A percentile compares a stretch with the other conserved stretches of the same genome.
These are phyloP conservation scores for Phialocephala sp. DNA, from an alignment of 2,329 filamentous ascomycete genomes.

Conservation along the genomic window DNA sequence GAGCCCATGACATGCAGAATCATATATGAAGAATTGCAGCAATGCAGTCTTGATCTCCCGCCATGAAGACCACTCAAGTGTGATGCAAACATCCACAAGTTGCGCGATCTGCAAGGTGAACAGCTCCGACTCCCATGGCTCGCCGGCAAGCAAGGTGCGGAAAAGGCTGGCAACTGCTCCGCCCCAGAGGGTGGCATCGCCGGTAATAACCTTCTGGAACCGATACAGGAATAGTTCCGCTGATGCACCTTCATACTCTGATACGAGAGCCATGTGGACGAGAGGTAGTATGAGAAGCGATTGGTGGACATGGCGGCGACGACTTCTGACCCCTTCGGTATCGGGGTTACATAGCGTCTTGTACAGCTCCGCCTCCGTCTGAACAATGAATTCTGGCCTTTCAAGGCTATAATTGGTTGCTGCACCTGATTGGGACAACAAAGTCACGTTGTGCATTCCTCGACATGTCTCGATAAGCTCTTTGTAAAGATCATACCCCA, in stretches of 20 bases:
- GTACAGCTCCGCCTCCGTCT: slow-evolving; percentile 11
- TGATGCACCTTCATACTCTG: slow-evolving; percentile 13
- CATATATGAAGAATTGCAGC: slow-evolving; percentile 19
- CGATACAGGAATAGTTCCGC: slow-evolving; percentile 18
- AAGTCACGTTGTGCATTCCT: slow-evolving; percentile 14
- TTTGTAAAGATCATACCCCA: slow-evolving; percentile 20
- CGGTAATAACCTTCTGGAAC: slow-evolving; percentile 7
- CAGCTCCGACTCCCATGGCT: not conserved
- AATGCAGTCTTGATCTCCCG: slow-evolving; percentile 12
- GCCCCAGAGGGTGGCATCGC: not conserved
- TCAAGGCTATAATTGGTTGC: not conserved
- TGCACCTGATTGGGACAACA: not conserved
- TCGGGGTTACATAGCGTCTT: slow-evolving; percentile 14
- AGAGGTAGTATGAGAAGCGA: slow-evolving; percentile 14
- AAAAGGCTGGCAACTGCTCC: slow-evolving; percentile 12
- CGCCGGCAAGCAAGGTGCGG: slow-evolving; percentile 9
- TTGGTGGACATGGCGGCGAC: slow-evolving; percentile 18
- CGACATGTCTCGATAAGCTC: slow-evolving; percentile 9
- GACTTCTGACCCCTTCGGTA: slow-evolving; percentile 11
- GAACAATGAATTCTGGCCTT: not conserved
- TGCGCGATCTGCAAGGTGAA: slow-evolving; percentile 39
- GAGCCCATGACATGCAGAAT: slow-evolving; percentile 15
- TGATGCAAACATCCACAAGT: slow-evolving; percentile 37
- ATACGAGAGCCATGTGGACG: slow-evolving; percentile 19
- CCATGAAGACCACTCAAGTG: slow-evolving; percentile 16